Evolutionary conservation across 345 rosid species (phyloP).

Genomic region (Pugionium cornutum): DNA sequence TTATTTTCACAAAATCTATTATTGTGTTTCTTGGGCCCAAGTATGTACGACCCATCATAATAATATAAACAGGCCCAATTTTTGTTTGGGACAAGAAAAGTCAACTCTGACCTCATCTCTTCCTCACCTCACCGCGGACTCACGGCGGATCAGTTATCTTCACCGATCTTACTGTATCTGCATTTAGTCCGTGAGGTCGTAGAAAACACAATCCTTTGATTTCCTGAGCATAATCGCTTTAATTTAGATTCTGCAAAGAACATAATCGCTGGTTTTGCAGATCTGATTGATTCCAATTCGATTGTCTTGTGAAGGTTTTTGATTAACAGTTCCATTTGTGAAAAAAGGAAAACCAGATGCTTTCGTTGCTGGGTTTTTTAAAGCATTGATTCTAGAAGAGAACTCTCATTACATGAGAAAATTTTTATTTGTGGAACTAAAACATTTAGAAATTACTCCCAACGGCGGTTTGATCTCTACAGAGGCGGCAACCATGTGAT

Average conservation of each 20-base stretch:
- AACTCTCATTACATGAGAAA: conserved; percentile 38
- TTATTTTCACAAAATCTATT: no score
- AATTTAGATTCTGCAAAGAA: not conserved
- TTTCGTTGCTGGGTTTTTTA: conserved; percentile 19
- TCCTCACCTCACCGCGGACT: not conserved
- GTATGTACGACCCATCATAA: not conserved
- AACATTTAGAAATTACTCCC: conserved; percentile 36
- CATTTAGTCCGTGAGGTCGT: not conserved
- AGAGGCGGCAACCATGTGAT: conserved; percentile 63
- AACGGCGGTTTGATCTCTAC: conserved; percentile 38
- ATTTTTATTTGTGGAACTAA: conserved; percentile 32
- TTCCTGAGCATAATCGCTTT: not conserved
- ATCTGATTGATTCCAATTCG: not conserved
- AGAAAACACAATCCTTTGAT: no score
- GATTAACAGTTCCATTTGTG: not conserved
- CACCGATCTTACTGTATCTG: not conserved
- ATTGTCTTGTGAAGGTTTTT: not conserved
- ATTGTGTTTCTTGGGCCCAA: not conserved
- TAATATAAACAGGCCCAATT: not conserved
- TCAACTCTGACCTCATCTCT: not conserved
- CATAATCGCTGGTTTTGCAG: not conserved
- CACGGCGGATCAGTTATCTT: not conserved
- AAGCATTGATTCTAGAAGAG: conserved; percentile 34
- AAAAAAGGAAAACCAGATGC: not conserved
- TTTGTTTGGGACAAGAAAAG: not conserved